A percentile compares a stretch with the other conserved stretches of the same genome.
Evolutionary conservation across 1,139 yeast species (phyloP).

Genomic region (Saccharomycopsis hybrid): DNA sequence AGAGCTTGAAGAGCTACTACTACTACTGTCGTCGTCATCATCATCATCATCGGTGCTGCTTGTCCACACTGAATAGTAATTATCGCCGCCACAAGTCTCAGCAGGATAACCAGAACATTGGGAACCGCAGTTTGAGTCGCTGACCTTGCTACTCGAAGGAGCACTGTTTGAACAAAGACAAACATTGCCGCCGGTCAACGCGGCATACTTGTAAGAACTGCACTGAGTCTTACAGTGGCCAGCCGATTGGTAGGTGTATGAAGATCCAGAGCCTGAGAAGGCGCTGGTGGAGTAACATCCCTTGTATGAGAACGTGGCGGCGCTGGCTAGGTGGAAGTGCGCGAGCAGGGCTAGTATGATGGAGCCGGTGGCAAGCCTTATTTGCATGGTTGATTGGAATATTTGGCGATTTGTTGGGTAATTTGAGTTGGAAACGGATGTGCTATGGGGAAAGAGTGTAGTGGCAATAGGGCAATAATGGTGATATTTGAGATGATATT

Average conservation of each 20-base stretch:
- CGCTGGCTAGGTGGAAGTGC: background rate
- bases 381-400: no score
- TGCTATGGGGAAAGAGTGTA: no score
- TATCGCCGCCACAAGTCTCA: conserved; percentile 54
- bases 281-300: conserved; percentile 20
- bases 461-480: no score
- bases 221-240: conserved; percentile 44
- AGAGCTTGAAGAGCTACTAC: conserved; percentile 24
- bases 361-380: no score
- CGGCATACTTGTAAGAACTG: conserved; percentile 48
- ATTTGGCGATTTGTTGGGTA: no score
- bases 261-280: conserved; percentile 11
- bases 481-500: no score
- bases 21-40: conserved; percentile 24
- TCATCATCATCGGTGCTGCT: conserved; percentile 24
- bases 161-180: conserved; percentile 60
- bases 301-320: conserved; percentile 13
- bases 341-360: no score
- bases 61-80: conserved; percentile 37
- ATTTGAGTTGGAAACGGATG: no score
- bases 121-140: conserved; percentile 37
- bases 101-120: conserved; percentile 47
- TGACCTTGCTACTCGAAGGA: conserved; percentile 36
- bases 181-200: conserved; percentile 45
- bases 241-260: conserved; percentile 43